These are phyloP conservation scores for Kwoniella sp. DNA, from an alignment of 768 basidiomycete species.

Conservation along the genomic window DNA sequence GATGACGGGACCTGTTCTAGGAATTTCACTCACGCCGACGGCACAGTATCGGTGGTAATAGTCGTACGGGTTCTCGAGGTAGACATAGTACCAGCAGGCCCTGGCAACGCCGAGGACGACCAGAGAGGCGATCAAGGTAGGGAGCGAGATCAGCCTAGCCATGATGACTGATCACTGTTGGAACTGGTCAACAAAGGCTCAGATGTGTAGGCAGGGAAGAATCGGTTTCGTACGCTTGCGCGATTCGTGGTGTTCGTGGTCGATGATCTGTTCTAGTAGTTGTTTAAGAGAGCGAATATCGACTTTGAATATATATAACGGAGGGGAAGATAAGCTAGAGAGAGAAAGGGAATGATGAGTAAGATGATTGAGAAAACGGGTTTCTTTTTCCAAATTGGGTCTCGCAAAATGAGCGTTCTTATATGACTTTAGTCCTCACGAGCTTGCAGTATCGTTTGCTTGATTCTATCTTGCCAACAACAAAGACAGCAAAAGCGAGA, in stretches of 20 bases:
- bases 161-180: conserved; percentile 12
- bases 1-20: no score
- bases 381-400: neutral
- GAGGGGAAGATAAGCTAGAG: neutral
- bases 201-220: neutral
- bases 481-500: neutral
- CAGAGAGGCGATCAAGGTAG: conserved; percentile 17
- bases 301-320: neutral
- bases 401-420: neutral
- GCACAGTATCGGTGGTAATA: conserved; percentile 25
- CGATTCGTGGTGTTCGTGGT: neutral
- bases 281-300: neutral
- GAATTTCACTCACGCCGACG: conserved; percentile 28
- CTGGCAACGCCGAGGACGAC: conserved; percentile 30
- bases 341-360: neutral
- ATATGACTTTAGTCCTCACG: neutral
- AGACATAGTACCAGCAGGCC: conserved; percentile 34
- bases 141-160: conserved; percentile 25
- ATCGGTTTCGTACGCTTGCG: neutral
- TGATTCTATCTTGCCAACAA: neutral
- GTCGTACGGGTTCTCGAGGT: conserved; percentile 31
- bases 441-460: neutral
- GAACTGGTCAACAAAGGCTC: neutral
- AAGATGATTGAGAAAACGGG: conserved; percentile 1
- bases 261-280: neutral